Evolutionary conservation across 2,329 filamentous ascomycete genomes (phyloP).

Genomic region (Aspergillus spinulosporus): DNA sequence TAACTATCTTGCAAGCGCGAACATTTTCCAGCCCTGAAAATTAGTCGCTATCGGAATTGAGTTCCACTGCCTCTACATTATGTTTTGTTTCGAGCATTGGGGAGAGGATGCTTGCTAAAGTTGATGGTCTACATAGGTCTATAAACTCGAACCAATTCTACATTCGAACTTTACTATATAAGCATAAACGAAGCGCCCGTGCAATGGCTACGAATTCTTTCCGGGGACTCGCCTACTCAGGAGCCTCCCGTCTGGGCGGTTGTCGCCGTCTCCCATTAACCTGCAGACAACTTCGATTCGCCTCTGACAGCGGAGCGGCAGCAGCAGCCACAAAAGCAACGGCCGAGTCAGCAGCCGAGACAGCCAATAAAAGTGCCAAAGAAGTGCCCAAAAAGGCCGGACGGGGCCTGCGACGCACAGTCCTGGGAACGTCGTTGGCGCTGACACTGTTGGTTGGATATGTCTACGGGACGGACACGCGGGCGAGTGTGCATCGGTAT

Average conservation of each 20-base stretch:
- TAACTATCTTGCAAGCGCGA: too few species aligned
- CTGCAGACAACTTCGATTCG: conserved; percentile 19
- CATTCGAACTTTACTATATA: too few species aligned
- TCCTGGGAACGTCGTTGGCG: conserved; percentile 54
- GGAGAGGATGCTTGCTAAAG: too few species aligned
- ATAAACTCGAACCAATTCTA: too few species aligned
- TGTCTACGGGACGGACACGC: conserved; percentile 72
- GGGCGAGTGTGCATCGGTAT: conserved; percentile 69
- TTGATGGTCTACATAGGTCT: too few species aligned
- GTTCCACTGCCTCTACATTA: too few species aligned
- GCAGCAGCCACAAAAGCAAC: neutral
- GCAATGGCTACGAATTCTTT: conserved; percentile 2
- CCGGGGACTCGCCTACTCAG: neutral
- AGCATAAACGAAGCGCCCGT: neutral
- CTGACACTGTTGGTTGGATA: conserved; percentile 55
- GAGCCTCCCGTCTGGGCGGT: conserved; percentile 15
- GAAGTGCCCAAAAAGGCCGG: conserved; percentile 33
- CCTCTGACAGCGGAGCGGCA: conserved; percentile 15
- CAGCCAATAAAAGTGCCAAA: conserved; percentile 25
- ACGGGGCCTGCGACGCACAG: conserved; percentile 29
- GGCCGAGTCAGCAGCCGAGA: conserved; percentile 8
- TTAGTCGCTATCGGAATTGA: too few species aligned
- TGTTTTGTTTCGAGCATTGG: too few species aligned
- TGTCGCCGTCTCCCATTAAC: conserved; percentile 8
- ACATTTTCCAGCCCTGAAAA: too few species aligned